phyloP scores from a whole-genome alignment of 495 filamentous ascomycete species.

The Penicillium steckii region DNA sequence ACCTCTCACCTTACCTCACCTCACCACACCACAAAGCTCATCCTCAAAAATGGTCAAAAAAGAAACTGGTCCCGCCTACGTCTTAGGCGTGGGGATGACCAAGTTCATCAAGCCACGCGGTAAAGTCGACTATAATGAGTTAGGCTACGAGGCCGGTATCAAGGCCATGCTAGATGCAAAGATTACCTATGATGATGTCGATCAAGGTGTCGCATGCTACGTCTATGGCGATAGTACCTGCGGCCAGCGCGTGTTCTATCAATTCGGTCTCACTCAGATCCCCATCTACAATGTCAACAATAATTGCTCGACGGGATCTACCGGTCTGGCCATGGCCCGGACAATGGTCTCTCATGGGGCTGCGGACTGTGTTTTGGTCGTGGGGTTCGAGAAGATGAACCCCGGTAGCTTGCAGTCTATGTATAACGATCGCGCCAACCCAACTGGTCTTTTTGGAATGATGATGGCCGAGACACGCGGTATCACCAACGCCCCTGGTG shows the following conservation, averaged over 20 bases:
- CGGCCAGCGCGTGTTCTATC: constrained; percentile 97
- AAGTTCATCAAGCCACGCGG: constrained; percentile 98
- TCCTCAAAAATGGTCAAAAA: constrained; percentile 48
- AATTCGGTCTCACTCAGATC: constrained; percentile 95
- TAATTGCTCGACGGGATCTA: constrained; percentile 93
- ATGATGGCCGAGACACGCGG: constrained; percentile 86
- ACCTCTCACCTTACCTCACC: not conserved
- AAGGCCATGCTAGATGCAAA: constrained; percentile 95
- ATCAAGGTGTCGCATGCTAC: constrained; percentile 95
- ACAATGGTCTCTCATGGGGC: constrained; percentile 76
- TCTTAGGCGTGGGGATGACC: constrained; percentile 97
- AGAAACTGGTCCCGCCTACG: constrained; percentile 63
- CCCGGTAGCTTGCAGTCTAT: constrained; percentile 77
- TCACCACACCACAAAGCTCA: too few species aligned
- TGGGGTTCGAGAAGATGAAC: constrained; percentile 98
- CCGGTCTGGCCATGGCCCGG: constrained; percentile 81
- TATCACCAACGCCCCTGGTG: constrained; percentile 73
- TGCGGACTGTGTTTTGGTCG: constrained; percentile 82
- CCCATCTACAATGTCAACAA: constrained; percentile 98
- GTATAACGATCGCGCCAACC: constrained; percentile 78
- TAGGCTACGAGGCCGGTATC: constrained; percentile 92
- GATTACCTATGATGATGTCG: constrained; percentile 95
- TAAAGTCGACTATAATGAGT: constrained; percentile 65
- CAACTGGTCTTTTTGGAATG: constrained; percentile 63
- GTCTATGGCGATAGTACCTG: constrained; percentile 95